phyloP scores from a whole-genome alignment of 2,329 filamentous ascomycete genomes.

The Ophiostoma piceae region DNA sequence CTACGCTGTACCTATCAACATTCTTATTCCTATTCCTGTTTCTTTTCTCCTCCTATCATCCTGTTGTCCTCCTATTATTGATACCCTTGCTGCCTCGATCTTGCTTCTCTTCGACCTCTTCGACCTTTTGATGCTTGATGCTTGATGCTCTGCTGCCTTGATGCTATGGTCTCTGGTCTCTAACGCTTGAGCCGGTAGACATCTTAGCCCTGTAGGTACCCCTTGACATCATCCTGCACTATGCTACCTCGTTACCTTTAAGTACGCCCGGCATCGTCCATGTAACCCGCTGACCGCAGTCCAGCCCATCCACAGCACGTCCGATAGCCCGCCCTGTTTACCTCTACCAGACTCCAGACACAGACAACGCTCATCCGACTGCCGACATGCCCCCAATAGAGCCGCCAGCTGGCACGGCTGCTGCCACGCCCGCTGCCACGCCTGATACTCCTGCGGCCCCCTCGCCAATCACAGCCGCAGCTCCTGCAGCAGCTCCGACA shows the following conservation, averaged over 20 bases:
- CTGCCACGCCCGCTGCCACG: conserved; percentile 1
- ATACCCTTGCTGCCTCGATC: background rate
- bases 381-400: background rate
- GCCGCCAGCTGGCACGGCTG: conserved; percentile 6
- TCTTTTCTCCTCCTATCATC: background rate
- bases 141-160: background rate
- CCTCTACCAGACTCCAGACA: background rate
- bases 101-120: background rate
- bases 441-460: background rate
- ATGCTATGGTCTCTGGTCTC: too few species aligned
- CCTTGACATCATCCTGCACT: background rate
- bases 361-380: background rate
- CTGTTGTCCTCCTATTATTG: background rate
- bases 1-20: background rate
- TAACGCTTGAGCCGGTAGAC: background rate
- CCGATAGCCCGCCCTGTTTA: background rate
- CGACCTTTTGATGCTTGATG: background rate
- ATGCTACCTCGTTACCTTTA: background rate
- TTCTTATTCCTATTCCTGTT: background rate
- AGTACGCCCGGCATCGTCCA: background rate
- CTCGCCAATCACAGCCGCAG: background rate
- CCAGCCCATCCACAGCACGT: background rate
- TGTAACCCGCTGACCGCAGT: background rate
- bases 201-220: background rate
- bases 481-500: conserved; percentile 3